Percentiles rank a stretch among this genome's conserved stretches.
These are phyloP conservation scores for Alternaria conjuncta DNA, from an alignment of 2,329 filamentous ascomycete species.

Conservation along the genomic window DNA sequence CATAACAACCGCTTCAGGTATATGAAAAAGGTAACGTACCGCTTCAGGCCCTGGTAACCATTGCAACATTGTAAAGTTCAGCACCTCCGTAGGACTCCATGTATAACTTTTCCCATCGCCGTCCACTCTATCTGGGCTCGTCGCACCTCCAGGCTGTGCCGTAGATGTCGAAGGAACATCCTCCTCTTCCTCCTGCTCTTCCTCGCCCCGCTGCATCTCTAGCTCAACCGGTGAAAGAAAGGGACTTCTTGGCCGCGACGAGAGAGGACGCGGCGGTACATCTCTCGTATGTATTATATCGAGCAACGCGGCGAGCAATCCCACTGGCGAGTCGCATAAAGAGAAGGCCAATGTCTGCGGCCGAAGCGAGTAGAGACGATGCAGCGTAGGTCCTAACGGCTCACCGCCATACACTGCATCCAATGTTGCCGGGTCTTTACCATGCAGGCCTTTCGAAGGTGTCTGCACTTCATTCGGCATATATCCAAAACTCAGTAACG, in stretches of 20 bases:
- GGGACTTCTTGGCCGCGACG: constrained; percentile 32
- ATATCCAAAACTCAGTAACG: constrained; percentile 63
- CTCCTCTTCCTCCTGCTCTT: constrained; percentile 14
- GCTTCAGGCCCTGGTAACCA: constrained; percentile 71
- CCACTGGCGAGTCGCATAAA: constrained; percentile 48
- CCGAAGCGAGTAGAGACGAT: constrained; percentile 38
- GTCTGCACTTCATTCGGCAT: constrained; percentile 56
- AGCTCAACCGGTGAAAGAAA: constrained; percentile 42
- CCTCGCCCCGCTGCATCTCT: constrained; percentile 24
- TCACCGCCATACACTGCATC: neutral
- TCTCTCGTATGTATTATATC: constrained; percentile 39
- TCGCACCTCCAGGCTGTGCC: constrained; percentile 1
- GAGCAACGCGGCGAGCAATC: constrained; percentile 42
- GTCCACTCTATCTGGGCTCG: neutral
- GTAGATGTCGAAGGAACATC: neutral
- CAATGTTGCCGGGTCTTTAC: neutral
- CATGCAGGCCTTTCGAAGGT: neutral
- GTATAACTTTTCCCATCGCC: constrained; percentile 2
- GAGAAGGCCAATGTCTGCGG: constrained; percentile 48
- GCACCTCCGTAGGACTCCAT: constrained; percentile 55
- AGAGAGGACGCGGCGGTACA: constrained; percentile 15
- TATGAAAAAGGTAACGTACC: constrained; percentile 8
- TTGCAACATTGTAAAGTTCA: constrained; percentile 60
- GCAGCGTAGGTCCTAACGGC: constrained; percentile 23
- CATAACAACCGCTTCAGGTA: neutral